Conservation (phyloP, 768 basidiomycete species). For the Mycena belliarum region DNA sequence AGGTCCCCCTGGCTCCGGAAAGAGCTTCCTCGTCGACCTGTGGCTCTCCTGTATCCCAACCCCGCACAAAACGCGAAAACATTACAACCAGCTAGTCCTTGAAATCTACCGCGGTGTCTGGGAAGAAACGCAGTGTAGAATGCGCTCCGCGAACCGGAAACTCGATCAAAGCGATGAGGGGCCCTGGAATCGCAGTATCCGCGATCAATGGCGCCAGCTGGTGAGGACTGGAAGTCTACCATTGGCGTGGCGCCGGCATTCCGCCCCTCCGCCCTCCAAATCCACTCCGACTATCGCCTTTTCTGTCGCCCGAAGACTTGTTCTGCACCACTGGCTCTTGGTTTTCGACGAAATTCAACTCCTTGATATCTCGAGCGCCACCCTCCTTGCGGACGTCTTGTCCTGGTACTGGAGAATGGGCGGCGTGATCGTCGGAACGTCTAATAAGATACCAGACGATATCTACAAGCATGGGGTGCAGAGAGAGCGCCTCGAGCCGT, state of each 20-base stretch:
- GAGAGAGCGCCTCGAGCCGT: slow-evolving; percentile 54
- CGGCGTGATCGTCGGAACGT: slow-evolving; percentile 51
- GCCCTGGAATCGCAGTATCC: slow-evolving; percentile 28
- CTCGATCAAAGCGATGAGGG: slow-evolving; percentile 16
- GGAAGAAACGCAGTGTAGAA: slow-evolving; percentile 46
- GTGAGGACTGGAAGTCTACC: slow-evolving; percentile 33
- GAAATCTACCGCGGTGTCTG: slow-evolving; percentile 57
- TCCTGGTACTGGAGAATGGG: slow-evolving; percentile 68
- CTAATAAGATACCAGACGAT: slow-evolving; percentile 56
- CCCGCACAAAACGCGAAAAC: slow-evolving; percentile 53
- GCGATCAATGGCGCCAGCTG: slow-evolving; percentile 31
- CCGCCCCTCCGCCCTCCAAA: slow-evolving; percentile 12
- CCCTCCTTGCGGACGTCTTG: slow-evolving; percentile 49
- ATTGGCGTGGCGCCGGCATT: slow-evolving; percentile 29
- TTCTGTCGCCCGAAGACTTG: slow-evolving; percentile 43
- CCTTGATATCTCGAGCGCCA: slow-evolving; percentile 59
- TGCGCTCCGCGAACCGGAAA: slow-evolving; percentile 23
- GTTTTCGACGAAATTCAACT: slow-evolving; percentile 65
- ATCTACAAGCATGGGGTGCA: slow-evolving; percentile 61
- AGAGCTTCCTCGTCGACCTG: slow-evolving; percentile 55
- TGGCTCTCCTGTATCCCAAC: slow-evolving; percentile 57
- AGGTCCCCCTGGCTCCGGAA: slow-evolving; percentile 55
- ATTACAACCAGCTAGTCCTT: slow-evolving; percentile 58
- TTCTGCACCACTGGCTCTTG: slow-evolving; percentile 50
- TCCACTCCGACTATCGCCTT: slow-evolving; percentile 43